Percentiles rank a stretch among this genome's conserved stretches.
Conservation (phyloP, 2,329 filamentous ascomycete genomes). For the Nannizzia gypsea region DNA sequence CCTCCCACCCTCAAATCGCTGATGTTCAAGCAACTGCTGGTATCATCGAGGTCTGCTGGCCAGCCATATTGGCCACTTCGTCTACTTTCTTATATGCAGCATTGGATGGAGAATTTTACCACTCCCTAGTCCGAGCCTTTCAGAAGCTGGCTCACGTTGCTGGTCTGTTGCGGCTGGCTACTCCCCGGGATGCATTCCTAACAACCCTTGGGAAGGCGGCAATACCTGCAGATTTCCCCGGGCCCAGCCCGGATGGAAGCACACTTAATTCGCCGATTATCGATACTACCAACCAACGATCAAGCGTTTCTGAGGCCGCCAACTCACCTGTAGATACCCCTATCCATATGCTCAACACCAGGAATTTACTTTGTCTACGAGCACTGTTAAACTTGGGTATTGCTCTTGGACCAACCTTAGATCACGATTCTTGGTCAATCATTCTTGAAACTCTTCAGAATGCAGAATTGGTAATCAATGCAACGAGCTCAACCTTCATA, state of each 20-base stretch:
- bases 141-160: constrained; percentile 94
- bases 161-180: constrained; percentile 69
- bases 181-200: constrained; percentile 84
- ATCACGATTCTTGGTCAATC: constrained; percentile 69
- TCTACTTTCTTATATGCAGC: constrained; percentile 91
- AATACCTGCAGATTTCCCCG: constrained; percentile 59
- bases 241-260: constrained; percentile 16
- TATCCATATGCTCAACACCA: constrained; percentile 57
- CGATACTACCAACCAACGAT: constrained; percentile 11
- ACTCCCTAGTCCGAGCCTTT: constrained; percentile 79
- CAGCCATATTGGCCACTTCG: constrained; percentile 83
- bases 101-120: constrained; percentile 87
- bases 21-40: constrained; percentile 67
- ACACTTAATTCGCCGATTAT: constrained; percentile 20
- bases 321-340: constrained; percentile 30
- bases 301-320: constrained; percentile 20
- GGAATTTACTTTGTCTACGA: constrained; percentile 80
- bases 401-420: constrained; percentile 77
- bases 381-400: constrained; percentile 93
- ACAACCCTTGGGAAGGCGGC: constrained; percentile 90
- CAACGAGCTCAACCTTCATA: constrained; percentile 21
- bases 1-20: constrained; percentile 56
- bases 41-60: constrained; percentile 89
- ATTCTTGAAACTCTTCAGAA: constrained; percentile 85
- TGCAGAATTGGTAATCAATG: constrained; percentile 69